Conservation (phyloP, 495 filamentous ascomycete species). For the Tuber brumale region DNA sequence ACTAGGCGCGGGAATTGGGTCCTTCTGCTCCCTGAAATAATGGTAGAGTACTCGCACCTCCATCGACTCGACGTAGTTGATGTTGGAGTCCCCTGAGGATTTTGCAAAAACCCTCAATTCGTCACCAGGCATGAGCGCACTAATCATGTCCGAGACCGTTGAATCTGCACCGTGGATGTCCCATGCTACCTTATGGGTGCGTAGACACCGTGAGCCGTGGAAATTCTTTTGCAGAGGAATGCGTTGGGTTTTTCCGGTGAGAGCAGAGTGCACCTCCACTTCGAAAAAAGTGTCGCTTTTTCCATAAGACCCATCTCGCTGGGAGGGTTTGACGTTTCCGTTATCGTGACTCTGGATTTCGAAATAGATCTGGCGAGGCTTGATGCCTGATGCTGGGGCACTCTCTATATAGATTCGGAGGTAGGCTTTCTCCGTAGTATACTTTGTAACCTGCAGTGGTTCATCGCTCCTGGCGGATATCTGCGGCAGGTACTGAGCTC, state of each 20-base stretch:
- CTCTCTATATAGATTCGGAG: slow-evolving; percentile 3
- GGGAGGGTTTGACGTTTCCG: neutral
- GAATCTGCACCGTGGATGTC: neutral
- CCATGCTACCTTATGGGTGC: slow-evolving; percentile 9
- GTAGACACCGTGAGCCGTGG: neutral
- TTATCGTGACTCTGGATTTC: slow-evolving; percentile 6
- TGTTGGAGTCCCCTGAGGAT: neutral
- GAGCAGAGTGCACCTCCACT: neutral
- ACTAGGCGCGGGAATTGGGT: neutral
- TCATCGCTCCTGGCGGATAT: slow-evolving; percentile 8
- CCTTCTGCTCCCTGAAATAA: neutral
- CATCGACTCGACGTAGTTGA: slow-evolving; percentile 5
- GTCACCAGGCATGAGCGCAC: slow-evolving; percentile 5
- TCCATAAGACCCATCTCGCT: neutral
- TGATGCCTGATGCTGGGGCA: slow-evolving; percentile 6
- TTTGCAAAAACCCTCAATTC: slow-evolving; percentile 9
- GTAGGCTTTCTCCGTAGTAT: neutral
- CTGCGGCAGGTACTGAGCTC: slow-evolving; percentile 4
- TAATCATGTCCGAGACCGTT: slow-evolving; percentile 2
- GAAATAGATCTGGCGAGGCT: slow-evolving; percentile 5
- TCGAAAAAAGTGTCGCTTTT: slow-evolving; percentile 9
- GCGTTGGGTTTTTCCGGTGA: too few species aligned
- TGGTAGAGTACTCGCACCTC: slow-evolving; percentile 2
- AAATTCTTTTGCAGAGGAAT: neutral
- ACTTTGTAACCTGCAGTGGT: neutral